Base-by-base conservation (phyloP, 176 grass and related monocot species). In the Olyra latifolia region DNA sequence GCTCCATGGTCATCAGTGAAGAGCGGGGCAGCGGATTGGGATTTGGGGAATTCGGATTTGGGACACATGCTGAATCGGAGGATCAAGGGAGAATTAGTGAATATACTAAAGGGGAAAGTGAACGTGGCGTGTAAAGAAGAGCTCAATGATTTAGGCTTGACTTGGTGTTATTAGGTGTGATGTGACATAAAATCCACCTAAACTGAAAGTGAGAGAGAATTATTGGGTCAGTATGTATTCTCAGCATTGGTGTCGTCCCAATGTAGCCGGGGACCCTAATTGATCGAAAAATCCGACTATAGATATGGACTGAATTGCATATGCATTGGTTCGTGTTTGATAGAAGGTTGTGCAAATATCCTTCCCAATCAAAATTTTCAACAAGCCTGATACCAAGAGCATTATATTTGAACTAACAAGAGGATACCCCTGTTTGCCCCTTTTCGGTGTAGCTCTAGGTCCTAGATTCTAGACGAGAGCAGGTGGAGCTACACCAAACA, bases 91-190 rank as follows among this genome's bases (percentile, higher is more conserved):
- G 43, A 5, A 10, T 75, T 65, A 40, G 27, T 64, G 80, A 56
- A 89, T 70, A 80, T 85, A 62, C 87, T 80, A 63, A 68, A 69
- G 7, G 19, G 16, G 70, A 62, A 84, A 64, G 38, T 79, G 75
- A 62, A 16, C 7, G 52, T 3, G 38, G 24, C 15, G 12, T 8
- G 10, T 11, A 16, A 57, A 28, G 54, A 8, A 17, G 5, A 9
- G 4, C 4, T 48, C 39, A 71, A 76, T 85, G n/a, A 42, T 71
- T 1, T 71, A 63, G 0, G 7, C 10, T 8, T 64, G 55, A 76
- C 63, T 46, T 63, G 53, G 81, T 39, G 56, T 6, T 49, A 28
- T 85, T 17, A 29, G 13, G 66, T 53, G 46, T 56, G 87, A 69
- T 64, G 82, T 64, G 76, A 84, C 81, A 40, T 23, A 56, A 80